Evolutionary conservation across 192 early-diverging fungal species (phyloP).

Genomic region (Podila horticola): DNA sequence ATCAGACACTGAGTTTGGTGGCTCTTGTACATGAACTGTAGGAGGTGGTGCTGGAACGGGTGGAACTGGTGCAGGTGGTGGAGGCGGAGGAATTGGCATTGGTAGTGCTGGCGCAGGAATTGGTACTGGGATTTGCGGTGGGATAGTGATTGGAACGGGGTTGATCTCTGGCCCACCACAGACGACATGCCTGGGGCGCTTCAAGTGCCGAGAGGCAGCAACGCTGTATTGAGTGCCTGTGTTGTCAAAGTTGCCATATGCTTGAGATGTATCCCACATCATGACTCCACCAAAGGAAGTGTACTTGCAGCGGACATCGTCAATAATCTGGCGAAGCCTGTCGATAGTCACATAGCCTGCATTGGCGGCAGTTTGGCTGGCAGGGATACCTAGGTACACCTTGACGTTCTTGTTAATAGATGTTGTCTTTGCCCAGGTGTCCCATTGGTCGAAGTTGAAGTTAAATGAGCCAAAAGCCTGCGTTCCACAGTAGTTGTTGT

Average conservation of each 20-base stretch:
- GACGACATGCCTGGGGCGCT: slow-evolving; percentile 7
- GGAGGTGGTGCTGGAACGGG: not conserved
- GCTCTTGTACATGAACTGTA: not conserved
- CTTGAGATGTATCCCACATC: slow-evolving; percentile 81
- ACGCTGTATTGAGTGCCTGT: slow-evolving; percentile 6
- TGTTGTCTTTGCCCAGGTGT: slow-evolving; percentile 68
- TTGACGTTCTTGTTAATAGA: slow-evolving; percentile 70
- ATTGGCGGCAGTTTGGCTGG: slow-evolving; percentile 62
- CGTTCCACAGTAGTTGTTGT: slow-evolving; percentile 82
- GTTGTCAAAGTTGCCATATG: slow-evolving; percentile 59
- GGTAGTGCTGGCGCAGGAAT: not conserved
- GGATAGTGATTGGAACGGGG: not conserved
- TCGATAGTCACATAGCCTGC: slow-evolving; percentile 65
- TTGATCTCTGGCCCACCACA: not conserved
- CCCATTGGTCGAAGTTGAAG: slow-evolving; percentile 83
- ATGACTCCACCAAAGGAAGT: slow-evolving; percentile 75
- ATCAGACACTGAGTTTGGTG: not conserved
- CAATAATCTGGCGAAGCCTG: slow-evolving; percentile 60
- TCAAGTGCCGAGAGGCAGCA: slow-evolving; percentile 8
- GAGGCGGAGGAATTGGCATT: not conserved
- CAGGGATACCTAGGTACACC: slow-evolving; percentile 72
- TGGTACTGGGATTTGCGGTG: not conserved
- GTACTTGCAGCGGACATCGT: slow-evolving; percentile 59
- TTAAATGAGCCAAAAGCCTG: slow-evolving; percentile 44
- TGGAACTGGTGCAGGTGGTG: not conserved